Evolutionary conservation across 768 basidiomycete genomes (phyloP), one percentile per base, ranked within the genome.

Genomic region (Mycena chlorophos): DNA sequence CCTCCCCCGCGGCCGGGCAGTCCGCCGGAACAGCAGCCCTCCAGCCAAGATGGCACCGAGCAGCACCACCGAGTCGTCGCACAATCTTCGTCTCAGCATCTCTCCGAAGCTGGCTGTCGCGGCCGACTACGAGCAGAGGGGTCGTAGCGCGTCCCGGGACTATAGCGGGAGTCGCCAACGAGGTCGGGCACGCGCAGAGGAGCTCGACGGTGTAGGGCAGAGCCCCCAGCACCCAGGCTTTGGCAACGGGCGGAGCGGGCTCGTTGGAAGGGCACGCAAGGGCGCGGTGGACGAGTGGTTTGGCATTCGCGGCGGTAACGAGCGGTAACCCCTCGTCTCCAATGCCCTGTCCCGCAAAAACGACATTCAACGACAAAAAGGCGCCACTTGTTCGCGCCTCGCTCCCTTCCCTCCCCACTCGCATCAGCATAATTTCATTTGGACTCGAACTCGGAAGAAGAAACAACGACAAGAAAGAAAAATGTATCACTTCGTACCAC

Each of bases 181-280:
- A 56, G 88, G 87, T 14, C 77, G 87, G 4, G 71, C 79, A 53
- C 74, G 80, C 52, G 74, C 73, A 6, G 77, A 82, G 5, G 84
- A 86, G 63, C 69, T 87, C 49, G 78, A 80, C 39, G 79, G 73
- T 2, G 58, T 71, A 19, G 73, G 70, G 27, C 63, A 63, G 45
- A 71, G 72, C 29, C 70, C 69, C n/a, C 71, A 75, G 31, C 85
- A 82, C 2, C 86, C 86, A 31, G 87, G 87, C 8, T 83, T 71
- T 55, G 87, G 86, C 4, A 73, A 72, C 38, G 87, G 87, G 50
- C 80, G 87, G 49, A 88, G 86, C 60, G 88, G 87, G 5, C 68
- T 89, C 48, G 59, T 80, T 49, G 71, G 75, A 52, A 71, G 80
- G 26, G 78, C 77, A 63, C 69, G 73, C 20, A 20, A 53, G 13